Conservation (phyloP, 257 asterid genomes). For the Salvia hispanica region DNA sequence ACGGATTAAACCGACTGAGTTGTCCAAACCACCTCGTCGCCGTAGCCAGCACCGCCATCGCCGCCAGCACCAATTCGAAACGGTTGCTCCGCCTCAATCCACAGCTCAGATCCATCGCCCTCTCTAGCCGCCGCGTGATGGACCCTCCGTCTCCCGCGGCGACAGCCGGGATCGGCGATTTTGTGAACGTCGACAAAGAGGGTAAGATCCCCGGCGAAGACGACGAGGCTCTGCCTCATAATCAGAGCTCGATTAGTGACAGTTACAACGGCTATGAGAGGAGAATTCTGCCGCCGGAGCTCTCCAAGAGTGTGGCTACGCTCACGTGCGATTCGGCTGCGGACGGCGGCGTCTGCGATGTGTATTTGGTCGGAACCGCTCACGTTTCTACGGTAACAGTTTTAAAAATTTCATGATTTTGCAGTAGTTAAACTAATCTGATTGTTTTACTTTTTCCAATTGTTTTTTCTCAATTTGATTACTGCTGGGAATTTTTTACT, state of each 20-base stretch:
- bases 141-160: slow-evolving; percentile 41
- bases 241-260: slow-evolving; percentile 32
- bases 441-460: not conserved
- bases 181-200: slow-evolving; percentile 45
- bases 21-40: slow-evolving; percentile 15
- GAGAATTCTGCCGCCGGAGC: slow-evolving; percentile 70
- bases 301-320: slow-evolving; percentile 56
- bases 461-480: not conserved
- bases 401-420: not conserved
- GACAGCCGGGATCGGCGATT: slow-evolving; percentile 46
- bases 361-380: slow-evolving; percentile 85
- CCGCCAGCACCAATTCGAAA: slow-evolving; percentile 20
- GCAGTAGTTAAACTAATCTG: not conserved
- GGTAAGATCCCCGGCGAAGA: slow-evolving; percentile 24
- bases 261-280: slow-evolving; percentile 34
- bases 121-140: slow-evolving; percentile 40
- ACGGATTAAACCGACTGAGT: slow-evolving; percentile 28
- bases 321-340: slow-evolving; percentile 77
- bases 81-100: slow-evolving; percentile 31
- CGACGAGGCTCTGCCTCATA: slow-evolving; percentile 26
- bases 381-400: slow-evolving; percentile 76
- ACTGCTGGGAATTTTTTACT: not conserved
- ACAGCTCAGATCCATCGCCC: slow-evolving; percentile 27
- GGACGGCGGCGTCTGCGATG: slow-evolving; percentile 79
- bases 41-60: slow-evolving; percentile 25